phyloP scores from a whole-genome alignment of 2,329 filamentous ascomycete genomes.

The Alternaria arborescens region DNA sequence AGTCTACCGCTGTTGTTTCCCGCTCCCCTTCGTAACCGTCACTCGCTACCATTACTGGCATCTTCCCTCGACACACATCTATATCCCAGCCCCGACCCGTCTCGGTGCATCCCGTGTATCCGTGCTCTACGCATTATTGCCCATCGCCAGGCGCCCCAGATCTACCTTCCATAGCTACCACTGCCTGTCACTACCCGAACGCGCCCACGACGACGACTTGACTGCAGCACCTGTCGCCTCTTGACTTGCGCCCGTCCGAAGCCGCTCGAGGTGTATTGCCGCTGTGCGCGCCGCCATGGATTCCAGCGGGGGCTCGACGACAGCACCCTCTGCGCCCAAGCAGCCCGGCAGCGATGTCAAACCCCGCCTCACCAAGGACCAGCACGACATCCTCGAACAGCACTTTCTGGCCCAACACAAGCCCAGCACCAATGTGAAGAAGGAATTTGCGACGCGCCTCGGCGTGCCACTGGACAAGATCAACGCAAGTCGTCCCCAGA shows the following conservation, averaged over 20 bases:
- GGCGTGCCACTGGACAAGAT: constrained; percentile 62
- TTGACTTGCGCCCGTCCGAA: constrained; percentile 14
- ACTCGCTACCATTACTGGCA: constrained; percentile 20
- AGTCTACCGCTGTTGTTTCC: constrained; percentile 1
- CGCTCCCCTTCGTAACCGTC: constrained; percentile 8
- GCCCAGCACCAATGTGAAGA: constrained; percentile 61
- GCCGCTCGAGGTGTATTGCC: constrained; percentile 18
- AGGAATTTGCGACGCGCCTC: constrained; percentile 58
- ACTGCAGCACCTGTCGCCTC: background rate
- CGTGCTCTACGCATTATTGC: constrained; percentile 24
- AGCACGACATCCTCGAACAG: constrained; percentile 61
- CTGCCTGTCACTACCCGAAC: constrained; percentile 15
- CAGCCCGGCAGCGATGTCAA: constrained; percentile 56
- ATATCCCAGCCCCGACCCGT: constrained; percentile 10
- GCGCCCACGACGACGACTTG: constrained; percentile 5
- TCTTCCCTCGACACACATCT: constrained; percentile 1
- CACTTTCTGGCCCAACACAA: constrained; percentile 60
- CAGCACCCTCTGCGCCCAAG: constrained; percentile 30
- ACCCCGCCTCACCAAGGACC: constrained; percentile 62
- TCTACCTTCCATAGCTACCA: constrained; percentile 3
- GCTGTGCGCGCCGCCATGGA: constrained; percentile 43
- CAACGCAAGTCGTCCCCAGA: constrained; percentile 55
- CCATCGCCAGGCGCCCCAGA: constrained; percentile 12
- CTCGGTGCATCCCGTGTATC: constrained; percentile 26
- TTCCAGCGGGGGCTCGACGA: constrained; percentile 33